Evolutionary conservation across 208 protist species (phyloP).

Genomic region (Polymyxa betae): DNA sequence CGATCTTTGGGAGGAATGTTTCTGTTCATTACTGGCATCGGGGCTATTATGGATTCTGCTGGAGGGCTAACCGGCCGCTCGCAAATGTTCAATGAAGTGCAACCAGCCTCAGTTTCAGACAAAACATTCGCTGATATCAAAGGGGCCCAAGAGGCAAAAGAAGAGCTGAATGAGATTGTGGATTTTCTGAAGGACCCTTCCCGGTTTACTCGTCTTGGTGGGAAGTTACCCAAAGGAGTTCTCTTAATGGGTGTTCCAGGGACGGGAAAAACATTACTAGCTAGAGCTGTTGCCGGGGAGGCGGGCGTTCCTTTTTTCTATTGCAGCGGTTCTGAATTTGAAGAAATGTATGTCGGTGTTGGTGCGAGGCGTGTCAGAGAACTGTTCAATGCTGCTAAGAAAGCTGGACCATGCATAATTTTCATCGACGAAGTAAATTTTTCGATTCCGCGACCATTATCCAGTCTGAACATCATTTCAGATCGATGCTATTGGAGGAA

Average conservation of each 20-base stretch:
- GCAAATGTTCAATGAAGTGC: slow-evolving; percentile 20
- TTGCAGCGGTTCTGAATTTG: slow-evolving; percentile 80
- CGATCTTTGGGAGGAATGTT: neutral
- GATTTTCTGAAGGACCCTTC: slow-evolving; percentile 93
- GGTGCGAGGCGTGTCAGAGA: slow-evolving; percentile 78
- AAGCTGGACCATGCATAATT: slow-evolving; percentile 81
- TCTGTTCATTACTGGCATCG: neutral
- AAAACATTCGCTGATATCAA: slow-evolving; percentile 86
- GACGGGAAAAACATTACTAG: too few species aligned
- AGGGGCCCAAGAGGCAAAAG: slow-evolving; percentile 93
- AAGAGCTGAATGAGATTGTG: slow-evolving; percentile 96
- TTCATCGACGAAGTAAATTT: slow-evolving; percentile 95
- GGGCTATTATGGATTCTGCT: neutral
- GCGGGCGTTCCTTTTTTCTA: slow-evolving; percentile 67
- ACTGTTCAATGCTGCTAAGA: slow-evolving; percentile 86
- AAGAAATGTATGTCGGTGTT: slow-evolving; percentile 93
- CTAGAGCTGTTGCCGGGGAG: slow-evolving; percentile 65
- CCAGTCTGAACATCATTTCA: too few species aligned
- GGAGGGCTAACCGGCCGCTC: neutral
- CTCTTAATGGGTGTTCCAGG: slow-evolving; percentile 54
- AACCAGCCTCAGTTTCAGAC: slow-evolving; percentile 4
- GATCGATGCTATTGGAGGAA: slow-evolving; percentile 94
- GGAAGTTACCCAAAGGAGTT: slow-evolving; percentile 70
- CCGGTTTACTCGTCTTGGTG: slow-evolving; percentile 91
- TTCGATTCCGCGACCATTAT: too few species aligned